A percentile compares a stretch with the other conserved stretches of the same genome.
These are phyloP conservation scores for Usnea hakonensis DNA, from an alignment of 495 filamentous ascomycete species.

Conservation along the genomic window DNA sequence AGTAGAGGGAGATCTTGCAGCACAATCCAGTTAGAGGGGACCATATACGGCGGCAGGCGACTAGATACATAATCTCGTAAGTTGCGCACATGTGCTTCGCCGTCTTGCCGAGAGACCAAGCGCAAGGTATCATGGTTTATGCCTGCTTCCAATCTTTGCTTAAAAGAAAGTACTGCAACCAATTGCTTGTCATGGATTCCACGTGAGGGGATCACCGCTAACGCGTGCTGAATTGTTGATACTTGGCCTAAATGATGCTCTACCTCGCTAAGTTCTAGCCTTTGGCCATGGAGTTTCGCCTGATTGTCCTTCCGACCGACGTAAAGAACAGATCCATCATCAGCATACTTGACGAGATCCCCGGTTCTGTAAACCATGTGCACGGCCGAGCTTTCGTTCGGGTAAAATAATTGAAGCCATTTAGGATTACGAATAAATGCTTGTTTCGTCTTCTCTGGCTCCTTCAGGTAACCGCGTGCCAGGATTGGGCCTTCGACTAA, in stretches of 20 bases:
- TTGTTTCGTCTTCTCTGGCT: constrained; percentile 46
- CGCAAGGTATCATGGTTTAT: not conserved
- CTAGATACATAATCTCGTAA: constrained; percentile 19
- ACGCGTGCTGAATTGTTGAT: constrained; percentile 9
- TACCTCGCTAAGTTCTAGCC: constrained; percentile 43
- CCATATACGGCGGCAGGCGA: constrained; percentile 43
- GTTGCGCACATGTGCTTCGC: constrained; percentile 10
- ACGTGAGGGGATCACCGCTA: constrained; percentile 12
- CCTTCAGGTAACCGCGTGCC: constrained; percentile 51
- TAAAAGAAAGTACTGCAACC: constrained; percentile 15
- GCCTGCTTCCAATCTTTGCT: not conserved
- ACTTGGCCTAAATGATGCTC: constrained; percentile 24
- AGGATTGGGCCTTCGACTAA: constrained; percentile 56
- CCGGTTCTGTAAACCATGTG: constrained; percentile 32
- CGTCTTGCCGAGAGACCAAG: constrained; percentile 11
- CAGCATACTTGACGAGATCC: constrained; percentile 21
- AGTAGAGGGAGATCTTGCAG: constrained; percentile 42
- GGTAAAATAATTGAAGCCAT: constrained; percentile 30
- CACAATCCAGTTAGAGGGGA: constrained; percentile 40
- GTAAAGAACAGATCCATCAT: constrained; percentile 24
- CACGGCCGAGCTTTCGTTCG: not conserved
- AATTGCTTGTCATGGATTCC: constrained; percentile 17
- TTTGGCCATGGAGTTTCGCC: constrained; percentile 42
- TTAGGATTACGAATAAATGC: constrained; percentile 47
- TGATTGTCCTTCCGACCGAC: constrained; percentile 34